Percentiles rank a stretch among this genome's conserved stretches.
These are phyloP conservation scores for Hortaea werneckii DNA, from an alignment of 2,329 filamentous ascomycete species.

Conservation along the genomic window DNA sequence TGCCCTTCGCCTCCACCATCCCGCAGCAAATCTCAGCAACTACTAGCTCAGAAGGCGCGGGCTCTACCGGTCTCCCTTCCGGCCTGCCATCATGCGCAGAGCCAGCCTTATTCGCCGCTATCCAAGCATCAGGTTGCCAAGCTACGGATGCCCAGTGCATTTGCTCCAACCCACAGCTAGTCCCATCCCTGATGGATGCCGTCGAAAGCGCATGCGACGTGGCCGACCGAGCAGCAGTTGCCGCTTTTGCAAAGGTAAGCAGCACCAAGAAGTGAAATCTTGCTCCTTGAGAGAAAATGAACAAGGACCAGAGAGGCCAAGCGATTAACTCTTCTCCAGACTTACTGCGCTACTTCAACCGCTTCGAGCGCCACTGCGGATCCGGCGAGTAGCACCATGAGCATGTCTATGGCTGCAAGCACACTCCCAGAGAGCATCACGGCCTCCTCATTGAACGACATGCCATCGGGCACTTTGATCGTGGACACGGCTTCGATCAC, in stretches of 20 bases:
- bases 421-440: not conserved
- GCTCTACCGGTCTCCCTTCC: not conserved
- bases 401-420: not conserved
- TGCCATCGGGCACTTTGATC: not conserved
- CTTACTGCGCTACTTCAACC: slow-evolving; percentile 5
- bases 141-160: slow-evolving; percentile 8
- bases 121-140: slow-evolving; percentile 10
- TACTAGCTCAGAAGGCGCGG: not conserved
- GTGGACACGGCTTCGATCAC: slow-evolving; percentile 2
- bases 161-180: slow-evolving; percentile 8
- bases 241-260: slow-evolving; percentile 5
- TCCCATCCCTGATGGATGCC: slow-evolving; percentile 5
- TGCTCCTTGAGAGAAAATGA: not conserved
- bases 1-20: not conserved
- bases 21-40: not conserved
- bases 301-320: not conserved
- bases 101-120: slow-evolving; percentile 6
- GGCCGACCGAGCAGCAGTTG: slow-evolving; percentile 5
- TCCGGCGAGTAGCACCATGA: not conserved
- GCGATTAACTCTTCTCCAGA: not conserved
- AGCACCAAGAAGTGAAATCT: not conserved
- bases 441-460: not conserved
- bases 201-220: slow-evolving; percentile 5
- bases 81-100: slow-evolving; percentile 8
- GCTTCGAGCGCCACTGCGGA: not conserved